phyloP scores from a whole-genome alignment of 345 rosid species.

The Clarkia xantiana region DNA sequence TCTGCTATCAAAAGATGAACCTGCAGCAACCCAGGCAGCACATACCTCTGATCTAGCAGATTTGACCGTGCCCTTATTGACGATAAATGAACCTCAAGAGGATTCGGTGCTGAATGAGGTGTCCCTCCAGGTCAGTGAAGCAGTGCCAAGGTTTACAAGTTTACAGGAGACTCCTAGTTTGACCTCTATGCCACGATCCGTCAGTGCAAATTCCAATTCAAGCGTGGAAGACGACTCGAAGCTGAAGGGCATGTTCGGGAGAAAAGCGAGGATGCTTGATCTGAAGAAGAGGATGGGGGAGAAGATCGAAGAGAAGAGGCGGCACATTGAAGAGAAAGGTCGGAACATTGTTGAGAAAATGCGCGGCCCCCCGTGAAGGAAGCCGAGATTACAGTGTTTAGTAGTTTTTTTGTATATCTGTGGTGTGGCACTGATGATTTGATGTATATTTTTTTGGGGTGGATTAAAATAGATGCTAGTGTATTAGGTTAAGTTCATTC shows the following conservation, averaged over 20 bases:
- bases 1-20: constrained; percentile 18
- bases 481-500: too few species aligned
- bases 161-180: background rate
- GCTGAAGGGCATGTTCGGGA: constrained; percentile 42
- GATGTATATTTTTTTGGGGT: background rate
- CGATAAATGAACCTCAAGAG: constrained; percentile 21
- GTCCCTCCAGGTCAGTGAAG: constrained; percentile 5
- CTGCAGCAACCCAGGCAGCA: constrained; percentile 11
- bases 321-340: constrained; percentile 66
- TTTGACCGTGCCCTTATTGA: constrained; percentile 37
- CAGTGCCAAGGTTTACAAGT: constrained; percentile 9
- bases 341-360: constrained; percentile 77
- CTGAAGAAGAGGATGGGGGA: constrained; percentile 84
- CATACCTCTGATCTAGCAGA: constrained; percentile 16
- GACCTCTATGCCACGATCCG: background rate
- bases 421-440: background rate
- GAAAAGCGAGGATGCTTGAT: constrained; percentile 62
- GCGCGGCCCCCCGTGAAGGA: constrained; percentile 40
- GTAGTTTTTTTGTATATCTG: background rate
- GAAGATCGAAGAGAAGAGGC: constrained; percentile 78
- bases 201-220: constrained; percentile 2
- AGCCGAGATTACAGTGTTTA: background rate
- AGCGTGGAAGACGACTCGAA: constrained; percentile 37
- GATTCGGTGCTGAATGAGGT: constrained; percentile 9
- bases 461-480: too few species aligned